These are phyloP conservation scores for Solanum tarapatanum DNA, from an alignment of 257 asterid species.

Conservation along the genomic window DNA sequence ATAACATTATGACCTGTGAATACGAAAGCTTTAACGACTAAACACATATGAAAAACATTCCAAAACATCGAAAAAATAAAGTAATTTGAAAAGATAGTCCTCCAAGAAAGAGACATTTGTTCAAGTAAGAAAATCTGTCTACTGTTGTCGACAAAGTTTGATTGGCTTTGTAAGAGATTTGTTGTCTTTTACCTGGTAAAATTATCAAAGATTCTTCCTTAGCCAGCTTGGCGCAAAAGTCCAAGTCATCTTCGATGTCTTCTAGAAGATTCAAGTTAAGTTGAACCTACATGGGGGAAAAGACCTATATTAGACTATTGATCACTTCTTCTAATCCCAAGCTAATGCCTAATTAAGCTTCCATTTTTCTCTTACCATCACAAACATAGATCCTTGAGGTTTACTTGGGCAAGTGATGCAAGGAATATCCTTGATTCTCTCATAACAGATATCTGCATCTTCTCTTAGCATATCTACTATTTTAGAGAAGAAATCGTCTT, in stretches of 20 bases:
- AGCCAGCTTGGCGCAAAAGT: constrained; percentile 50
- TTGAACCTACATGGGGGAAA: constrained; percentile 34
- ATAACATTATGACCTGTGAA: background rate
- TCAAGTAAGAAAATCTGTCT: background rate
- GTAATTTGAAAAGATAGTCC: background rate
- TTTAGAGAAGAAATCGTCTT: constrained; percentile 41
- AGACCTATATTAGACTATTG: background rate
- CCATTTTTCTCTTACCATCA: constrained; percentile 37
- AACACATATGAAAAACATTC: background rate
- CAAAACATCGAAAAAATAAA: background rate
- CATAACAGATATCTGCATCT: constrained; percentile 37
- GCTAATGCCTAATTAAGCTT: background rate
- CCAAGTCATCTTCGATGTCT: constrained; percentile 50
- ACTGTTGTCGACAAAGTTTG: background rate
- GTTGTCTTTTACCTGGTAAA: constrained; percentile 40
- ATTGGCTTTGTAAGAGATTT: background rate
- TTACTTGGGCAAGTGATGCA: constrained; percentile 66
- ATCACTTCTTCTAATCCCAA: background rate
- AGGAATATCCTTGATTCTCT: constrained; percentile 42
- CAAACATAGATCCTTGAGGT: constrained; percentile 84
- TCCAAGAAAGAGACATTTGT: background rate
- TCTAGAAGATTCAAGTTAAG: constrained; percentile 43
- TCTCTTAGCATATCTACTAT: constrained; percentile 31
- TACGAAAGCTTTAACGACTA: background rate
- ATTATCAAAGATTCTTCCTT: constrained; percentile 51